phyloP scores from a whole-genome alignment of 345 rosid genomes.

The Ailanthus altissimus region DNA sequence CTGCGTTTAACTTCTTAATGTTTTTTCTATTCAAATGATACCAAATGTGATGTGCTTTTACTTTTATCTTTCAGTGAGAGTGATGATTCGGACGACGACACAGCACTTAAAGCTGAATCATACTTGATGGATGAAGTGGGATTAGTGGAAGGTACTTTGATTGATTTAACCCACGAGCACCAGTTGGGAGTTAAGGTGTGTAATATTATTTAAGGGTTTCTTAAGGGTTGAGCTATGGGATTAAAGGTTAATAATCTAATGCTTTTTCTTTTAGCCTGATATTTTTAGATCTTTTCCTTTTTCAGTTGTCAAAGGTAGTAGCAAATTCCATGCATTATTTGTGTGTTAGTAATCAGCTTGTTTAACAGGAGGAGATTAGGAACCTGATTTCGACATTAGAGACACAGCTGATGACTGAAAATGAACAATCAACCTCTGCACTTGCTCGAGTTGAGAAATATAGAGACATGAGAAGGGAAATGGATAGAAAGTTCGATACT shows the following conservation, averaged over 20 bases:
- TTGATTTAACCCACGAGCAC: slow-evolving; percentile 57
- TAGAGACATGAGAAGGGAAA: slow-evolving; percentile 63
- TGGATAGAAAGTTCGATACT: slow-evolving; percentile 75
- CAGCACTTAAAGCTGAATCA: slow-evolving; percentile 39
- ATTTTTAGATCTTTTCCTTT: neutral
- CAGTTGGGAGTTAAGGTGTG: slow-evolving; percentile 63
- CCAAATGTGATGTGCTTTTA: neutral
- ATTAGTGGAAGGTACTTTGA: slow-evolving; percentile 53
- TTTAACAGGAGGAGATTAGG: slow-evolving; percentile 79
- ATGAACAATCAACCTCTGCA: slow-evolving; percentile 55
- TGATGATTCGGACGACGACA: slow-evolving; percentile 62
- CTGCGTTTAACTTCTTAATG: slow-evolving; percentile 1
- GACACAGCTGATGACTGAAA: slow-evolving; percentile 50
- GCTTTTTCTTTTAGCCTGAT: neutral
- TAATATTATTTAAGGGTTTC: slow-evolving; percentile 7
- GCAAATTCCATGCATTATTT: neutral
- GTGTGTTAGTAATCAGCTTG: slow-evolving; percentile 19
- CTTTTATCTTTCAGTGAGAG: slow-evolving; percentile 33
- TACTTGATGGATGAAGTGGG: slow-evolving; percentile 55
- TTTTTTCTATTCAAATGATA: neutral
- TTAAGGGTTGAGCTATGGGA: neutral
- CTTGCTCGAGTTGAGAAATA: slow-evolving; percentile 58
- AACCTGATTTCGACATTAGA: slow-evolving; percentile 59
- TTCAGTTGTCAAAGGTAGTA: neutral
- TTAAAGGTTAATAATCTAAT: neutral